A percentile compares a stretch with the other conserved stretches of the same genome.
phyloP scores from a whole-genome alignment of 352 stramenopile species.

The Blastocystis sp. region DNA sequence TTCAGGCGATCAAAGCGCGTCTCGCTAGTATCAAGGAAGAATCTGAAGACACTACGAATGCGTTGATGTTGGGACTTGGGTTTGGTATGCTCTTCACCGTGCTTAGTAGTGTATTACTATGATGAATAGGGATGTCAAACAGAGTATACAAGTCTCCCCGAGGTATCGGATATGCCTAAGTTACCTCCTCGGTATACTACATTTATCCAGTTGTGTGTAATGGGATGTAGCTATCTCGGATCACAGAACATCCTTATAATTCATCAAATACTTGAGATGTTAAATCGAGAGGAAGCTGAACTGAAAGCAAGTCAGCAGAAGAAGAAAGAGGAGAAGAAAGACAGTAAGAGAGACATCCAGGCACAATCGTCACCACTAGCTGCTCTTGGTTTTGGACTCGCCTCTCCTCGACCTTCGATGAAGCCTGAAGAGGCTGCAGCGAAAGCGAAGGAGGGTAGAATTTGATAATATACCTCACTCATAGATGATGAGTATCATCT shows the following conservation, averaged over 20 bases:
- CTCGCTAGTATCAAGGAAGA: background rate
- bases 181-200: background rate
- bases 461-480: background rate
- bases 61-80: constrained; percentile 5
- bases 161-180: background rate
- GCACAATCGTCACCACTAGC: background rate
- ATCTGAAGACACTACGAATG: background rate
- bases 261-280: constrained; percentile 23
- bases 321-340: constrained; percentile 29
- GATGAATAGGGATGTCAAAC: background rate
- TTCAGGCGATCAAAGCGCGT: background rate
- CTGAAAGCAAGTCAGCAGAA: background rate
- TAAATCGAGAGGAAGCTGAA: constrained; percentile 1
- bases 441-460: background rate
- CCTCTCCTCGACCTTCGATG: background rate
- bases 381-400: background rate
- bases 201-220: background rate
- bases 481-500: constrained; percentile 36
- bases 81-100: constrained; percentile 23
- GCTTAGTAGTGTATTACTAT: background rate
- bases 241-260: constrained; percentile 40
- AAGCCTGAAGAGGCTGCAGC: background rate
- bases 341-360: background rate
- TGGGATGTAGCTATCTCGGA: constrained; percentile 11
- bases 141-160: background rate